Evolutionary conservation across 306 rosid species (phyloP), one percentile per base, ranked within the genome.

Genomic region (Pyrus communis): DNA sequence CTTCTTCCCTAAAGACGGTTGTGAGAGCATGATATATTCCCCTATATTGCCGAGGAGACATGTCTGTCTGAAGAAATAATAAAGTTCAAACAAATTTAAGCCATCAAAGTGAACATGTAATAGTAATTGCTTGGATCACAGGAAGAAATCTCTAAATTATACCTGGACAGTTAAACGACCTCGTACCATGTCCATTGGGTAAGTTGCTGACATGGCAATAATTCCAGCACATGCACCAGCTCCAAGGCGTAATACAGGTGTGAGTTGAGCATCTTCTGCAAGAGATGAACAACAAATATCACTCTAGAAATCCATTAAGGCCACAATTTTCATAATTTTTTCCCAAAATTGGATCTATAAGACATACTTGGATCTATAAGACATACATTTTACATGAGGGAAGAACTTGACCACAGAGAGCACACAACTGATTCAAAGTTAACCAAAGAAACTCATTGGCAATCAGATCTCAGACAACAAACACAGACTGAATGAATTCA

Each of bases 181-280:
- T 61, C 92, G 89, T 52, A 85, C 89, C 84, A 88, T 55, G 84
- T 90, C 96, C 89, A 88, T 82, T 7, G 91, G 92, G 76, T 90
- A 88, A 78, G 92, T 90, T 78, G 92, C 91, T 59, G 92, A 90
- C 92, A 86, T 90, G 52, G 96, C 92, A 82, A 90, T 90, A 73
- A 88, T 86, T 81, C 91, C 89, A 19, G 96, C 91, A 80, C 89
- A 88, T 13, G 96, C 96, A 31, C 96, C 92, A 76, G 92, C 96
- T 85, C 96, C 92, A 69, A 88, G 92, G 59, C 88, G 91, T 61
- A 88, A 74, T 66, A 88, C 69, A 68, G 96, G 92, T 73, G 91
- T 88, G 70, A 90, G 89, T 67, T 90, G 87, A 75, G 91, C 89
- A 64, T 83, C 87, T 80, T 90, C 92, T 90, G 88, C 79, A 46